A percentile compares a stretch with the other conserved stretches of the same genome.
phyloP scores from a whole-genome alignment of 1,139 yeast species.

The Candida gigantensis region DNA sequence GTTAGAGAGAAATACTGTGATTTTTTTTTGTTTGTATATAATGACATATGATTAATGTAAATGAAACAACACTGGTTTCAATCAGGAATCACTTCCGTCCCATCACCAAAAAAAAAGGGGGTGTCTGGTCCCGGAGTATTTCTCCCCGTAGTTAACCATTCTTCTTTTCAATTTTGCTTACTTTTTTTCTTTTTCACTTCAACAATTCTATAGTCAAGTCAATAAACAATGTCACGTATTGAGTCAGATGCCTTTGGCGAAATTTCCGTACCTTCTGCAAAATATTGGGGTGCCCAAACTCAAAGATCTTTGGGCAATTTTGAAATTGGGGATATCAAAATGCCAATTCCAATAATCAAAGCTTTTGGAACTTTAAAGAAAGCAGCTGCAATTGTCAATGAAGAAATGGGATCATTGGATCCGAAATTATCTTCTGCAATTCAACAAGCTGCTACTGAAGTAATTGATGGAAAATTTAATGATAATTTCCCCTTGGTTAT shows the following conservation, averaged over 20 bases:
- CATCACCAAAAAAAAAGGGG: too few species aligned
- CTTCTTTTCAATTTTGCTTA: background rate
- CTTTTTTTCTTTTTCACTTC: background rate
- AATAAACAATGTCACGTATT: conserved; percentile 48
- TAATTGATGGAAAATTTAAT: conserved; percentile 83
- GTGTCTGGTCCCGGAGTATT: too few species aligned
- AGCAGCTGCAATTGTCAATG: conserved; percentile 92
- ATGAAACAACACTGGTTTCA: background rate
- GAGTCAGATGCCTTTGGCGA: conserved; percentile 98
- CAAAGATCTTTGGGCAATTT: conserved; percentile 91
- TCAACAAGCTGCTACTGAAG: conserved; percentile 93
- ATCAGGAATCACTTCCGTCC: background rate
- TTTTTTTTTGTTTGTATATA: conserved; percentile 9
- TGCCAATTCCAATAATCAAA: conserved; percentile 87
- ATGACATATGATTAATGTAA: conserved; percentile 10
- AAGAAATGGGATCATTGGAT: conserved; percentile 78
- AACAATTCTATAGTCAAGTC: background rate
- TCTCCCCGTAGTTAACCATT: background rate
- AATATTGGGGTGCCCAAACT: conserved; percentile 98
- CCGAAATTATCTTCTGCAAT: conserved; percentile 82
- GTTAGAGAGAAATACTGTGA: too few species aligned
- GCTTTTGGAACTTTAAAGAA: conserved; percentile 94
- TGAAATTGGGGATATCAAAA: conserved; percentile 89
- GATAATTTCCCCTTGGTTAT: conserved; percentile 98
- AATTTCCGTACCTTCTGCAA: conserved; percentile 80